These are phyloP conservation scores for Penicillium tannophilum DNA, from an alignment of 495 filamentous ascomycete species.

Conservation along the genomic window DNA sequence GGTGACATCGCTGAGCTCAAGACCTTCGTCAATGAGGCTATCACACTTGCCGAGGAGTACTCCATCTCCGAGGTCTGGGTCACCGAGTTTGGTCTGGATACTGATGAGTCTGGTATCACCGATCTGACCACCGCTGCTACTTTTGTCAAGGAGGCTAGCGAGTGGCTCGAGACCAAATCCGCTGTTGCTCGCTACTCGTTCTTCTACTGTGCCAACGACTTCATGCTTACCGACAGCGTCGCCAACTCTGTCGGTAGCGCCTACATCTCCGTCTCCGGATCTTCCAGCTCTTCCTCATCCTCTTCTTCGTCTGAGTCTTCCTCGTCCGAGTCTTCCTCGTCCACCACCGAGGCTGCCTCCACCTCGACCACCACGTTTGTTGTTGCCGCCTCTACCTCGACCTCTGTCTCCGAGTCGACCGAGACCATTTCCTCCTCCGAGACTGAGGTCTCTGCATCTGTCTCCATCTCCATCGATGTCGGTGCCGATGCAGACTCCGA, in stretches of 20 bases:
- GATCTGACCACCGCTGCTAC: constrained; percentile 40
- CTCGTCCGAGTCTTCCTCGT: not conserved
- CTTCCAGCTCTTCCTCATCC: not conserved
- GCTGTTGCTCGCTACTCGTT: constrained; percentile 68
- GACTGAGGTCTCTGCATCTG: not conserved
- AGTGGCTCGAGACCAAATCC: constrained; percentile 59
- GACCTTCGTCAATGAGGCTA: constrained; percentile 49
- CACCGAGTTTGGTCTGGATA: constrained; percentile 60
- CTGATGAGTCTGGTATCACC: constrained; percentile 33
- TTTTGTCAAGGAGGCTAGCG: constrained; percentile 55
- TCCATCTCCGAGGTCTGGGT: constrained; percentile 63
- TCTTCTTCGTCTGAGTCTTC: not conserved
- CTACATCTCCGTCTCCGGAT: constrained; percentile 5
- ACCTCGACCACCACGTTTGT: not conserved
- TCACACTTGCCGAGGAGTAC: constrained; percentile 34
- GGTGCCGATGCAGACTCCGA: not conserved
- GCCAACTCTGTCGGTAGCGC: constrained; percentile 14
- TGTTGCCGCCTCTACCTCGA: not conserved
- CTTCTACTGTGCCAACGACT: constrained; percentile 42
- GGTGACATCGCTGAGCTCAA: constrained; percentile 45
- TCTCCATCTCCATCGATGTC: not conserved
- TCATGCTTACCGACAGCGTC: constrained; percentile 9
- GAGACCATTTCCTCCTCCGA: not conserved
- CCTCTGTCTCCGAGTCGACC: not conserved
- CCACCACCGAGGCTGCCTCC: not conserved